Evolutionary conservation across 192 early-diverging fungal species (phyloP), one percentile per base, ranked within the genome.

Genomic region (Backusella tarrabulga): DNA sequence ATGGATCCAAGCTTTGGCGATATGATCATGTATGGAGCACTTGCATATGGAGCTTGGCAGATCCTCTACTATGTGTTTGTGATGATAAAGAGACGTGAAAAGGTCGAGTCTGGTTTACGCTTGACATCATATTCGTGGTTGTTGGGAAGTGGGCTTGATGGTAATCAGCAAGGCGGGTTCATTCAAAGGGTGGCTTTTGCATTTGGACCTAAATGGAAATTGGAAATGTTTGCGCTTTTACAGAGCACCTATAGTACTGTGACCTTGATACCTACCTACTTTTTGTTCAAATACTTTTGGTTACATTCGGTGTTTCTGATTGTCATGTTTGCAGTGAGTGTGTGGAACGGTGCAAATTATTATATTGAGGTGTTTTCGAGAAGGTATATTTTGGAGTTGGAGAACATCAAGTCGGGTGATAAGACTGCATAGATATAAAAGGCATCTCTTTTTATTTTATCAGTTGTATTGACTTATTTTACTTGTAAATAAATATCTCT

Each of bases 281-380:
- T 81, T 81, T 26, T 86, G 29, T 91, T 88, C 79, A 84, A 81
- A 23, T 79, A 78, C 73, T 89, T 88, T 77, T 86, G 79, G 75
- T 67, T 89, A 21, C 86, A 92, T 63, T 88, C 90, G 9, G 72
- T 68, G 0, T 88, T 89, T 36, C 74, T 92, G 17, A 80, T 90
- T 6, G 40, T 77, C 11, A 80, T 88, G 77, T 84, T 91, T 72
- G 80, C 79, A 34, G 83, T 86, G 36, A 88, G 88, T 71, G 89
- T 89, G 9, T 91, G 85, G 84, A 92, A 92, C 63, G 91, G 91
- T 3, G 90, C 90, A 4, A 83, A 83, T 50, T 92, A 91, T 54
- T 92, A 92, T 81, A 89, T 92, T 80, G 91, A 92, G 42, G 89
- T 92, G 0, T 92, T 92, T 75, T 86, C 84, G 46, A 83, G 84